Base-by-base conservation (phyloP, 1,139 yeast species). In the Pichia sp. region DNA sequence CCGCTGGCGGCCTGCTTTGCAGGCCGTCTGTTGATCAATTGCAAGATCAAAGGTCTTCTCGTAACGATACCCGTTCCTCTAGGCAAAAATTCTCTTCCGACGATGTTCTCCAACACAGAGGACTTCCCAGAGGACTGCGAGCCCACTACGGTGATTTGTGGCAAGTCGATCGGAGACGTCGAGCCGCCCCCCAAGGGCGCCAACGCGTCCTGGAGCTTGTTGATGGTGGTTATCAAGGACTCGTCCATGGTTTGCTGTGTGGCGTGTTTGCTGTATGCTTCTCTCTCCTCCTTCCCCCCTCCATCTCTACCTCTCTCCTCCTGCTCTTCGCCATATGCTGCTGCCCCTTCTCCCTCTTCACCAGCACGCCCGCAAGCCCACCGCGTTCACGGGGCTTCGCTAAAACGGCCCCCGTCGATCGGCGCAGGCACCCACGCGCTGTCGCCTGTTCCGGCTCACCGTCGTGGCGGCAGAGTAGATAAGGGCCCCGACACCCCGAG, bases 111-210 rank as follows among this genome's bases (percentile, higher is more conserved):
- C 60, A 90, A 76, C 13, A 89, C 96, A 2, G 96, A 88, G 37
- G 95, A 85, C 69, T 89, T 89, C 61, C 97, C 98, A 60, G 93
- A 82, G 42, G 96, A 87, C 70, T 91, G 98, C 1, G 96, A 89
- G 44, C 98, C 97, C 41, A 91, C 96, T 36, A 91, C 98, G 3
- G 97, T 90, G 64, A 91, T 91, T 70, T 91, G 97, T 25, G 98
- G 98, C 62, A 91, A 76, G 71, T 93, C 99, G 53, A 86, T 87
- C 10, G 95, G 93, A 0, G 91, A 84, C 41, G 83, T 74, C 16
- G 89, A 83, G 10, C 95, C 93, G 28, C 88, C 91, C 47, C 98
- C 96, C 54, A 93, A 74, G 19, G 97, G 95, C 5, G 97, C 96
- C 67, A 91, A 78, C 7, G 98, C 99, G 66, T 85, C 96, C 70